These are phyloP conservation scores for Cryptococcus maquisensis DNA, from an alignment of 1,284 basidiomycete species.

Conservation along the genomic window DNA sequence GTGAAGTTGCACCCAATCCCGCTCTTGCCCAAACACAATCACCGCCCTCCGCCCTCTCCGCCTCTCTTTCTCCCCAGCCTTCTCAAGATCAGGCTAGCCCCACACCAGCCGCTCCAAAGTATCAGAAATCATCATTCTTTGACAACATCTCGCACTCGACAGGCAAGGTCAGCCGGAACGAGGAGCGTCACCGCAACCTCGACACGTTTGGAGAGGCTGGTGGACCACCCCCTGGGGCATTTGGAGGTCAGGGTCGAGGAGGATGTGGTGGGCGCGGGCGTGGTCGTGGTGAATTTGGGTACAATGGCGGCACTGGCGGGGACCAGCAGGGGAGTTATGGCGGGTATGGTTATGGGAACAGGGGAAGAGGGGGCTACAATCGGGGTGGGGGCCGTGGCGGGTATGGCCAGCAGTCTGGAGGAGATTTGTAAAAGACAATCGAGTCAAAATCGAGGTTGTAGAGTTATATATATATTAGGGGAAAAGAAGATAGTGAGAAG, in stretches of 20 bases:
- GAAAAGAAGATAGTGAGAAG: not conserved
- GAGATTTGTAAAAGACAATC: not conserved
- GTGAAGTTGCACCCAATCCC: slow-evolving; percentile 7
- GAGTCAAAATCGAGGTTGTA: too few species aligned
- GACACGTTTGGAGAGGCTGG: slow-evolving; percentile 47
- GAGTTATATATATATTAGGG: too few species aligned
- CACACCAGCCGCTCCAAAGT: slow-evolving; percentile 13
- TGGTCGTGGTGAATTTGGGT: slow-evolving; percentile 12
- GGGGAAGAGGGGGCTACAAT: slow-evolving; percentile 7
- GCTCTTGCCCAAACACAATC: slow-evolving; percentile 17
- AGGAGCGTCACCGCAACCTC: slow-evolving; percentile 41
- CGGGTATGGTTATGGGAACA: slow-evolving; percentile 5
- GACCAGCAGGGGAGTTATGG: slow-evolving; percentile 9
- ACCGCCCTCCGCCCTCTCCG: slow-evolving; percentile 26
- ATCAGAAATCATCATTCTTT: slow-evolving; percentile 44
- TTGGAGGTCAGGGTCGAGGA: slow-evolving; percentile 9
- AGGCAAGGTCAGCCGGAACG: slow-evolving; percentile 31
- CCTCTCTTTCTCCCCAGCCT: slow-evolving; percentile 10
- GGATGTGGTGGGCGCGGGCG: slow-evolving; percentile 13
- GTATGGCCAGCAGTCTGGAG: slow-evolving; percentile 3
- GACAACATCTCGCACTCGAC: slow-evolving; percentile 35
- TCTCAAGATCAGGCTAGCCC: not conserved
- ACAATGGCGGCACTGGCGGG: not conserved
- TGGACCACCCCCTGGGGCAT: slow-evolving; percentile 15
- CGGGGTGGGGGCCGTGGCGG: slow-evolving; percentile 14